Percentiles rank a stretch among this genome's conserved stretches.
phyloP scores from a whole-genome alignment of 176 grass and related monocot species.

The Bonia amplexicaulis region DNA sequence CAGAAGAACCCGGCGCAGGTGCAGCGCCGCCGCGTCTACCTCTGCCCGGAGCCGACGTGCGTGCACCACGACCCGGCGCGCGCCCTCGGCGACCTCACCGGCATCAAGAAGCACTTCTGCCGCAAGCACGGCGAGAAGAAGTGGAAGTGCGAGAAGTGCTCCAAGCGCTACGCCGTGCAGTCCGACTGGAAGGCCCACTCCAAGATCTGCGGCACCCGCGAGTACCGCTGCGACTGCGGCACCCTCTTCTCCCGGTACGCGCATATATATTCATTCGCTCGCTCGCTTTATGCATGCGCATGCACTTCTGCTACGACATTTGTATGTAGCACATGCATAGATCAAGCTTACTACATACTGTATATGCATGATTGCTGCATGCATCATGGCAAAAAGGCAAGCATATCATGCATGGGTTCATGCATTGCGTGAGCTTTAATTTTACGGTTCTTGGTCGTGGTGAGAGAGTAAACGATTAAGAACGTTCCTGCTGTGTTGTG shows the following conservation, averaged over 20 bases:
- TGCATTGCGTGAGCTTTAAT: constrained; percentile 40
- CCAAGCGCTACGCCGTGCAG: constrained; percentile 96
- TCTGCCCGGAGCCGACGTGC: constrained; percentile 91
- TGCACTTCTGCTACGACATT: neutral
- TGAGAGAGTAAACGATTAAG: constrained; percentile 20
- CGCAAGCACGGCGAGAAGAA: constrained; percentile 99
- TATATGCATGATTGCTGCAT: constrained; percentile 32
- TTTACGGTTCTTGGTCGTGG: constrained; percentile 25
- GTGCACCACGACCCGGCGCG: constrained; percentile 93
- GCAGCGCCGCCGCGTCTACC: constrained; percentile 78
- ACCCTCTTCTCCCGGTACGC: constrained; percentile 92
- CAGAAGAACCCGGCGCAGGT: constrained; percentile 75
- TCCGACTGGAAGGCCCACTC: constrained; percentile 99
- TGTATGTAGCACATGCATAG: neutral
- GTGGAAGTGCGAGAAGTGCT: constrained; percentile 99
- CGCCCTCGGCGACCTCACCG: constrained; percentile 92
- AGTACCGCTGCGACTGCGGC: constrained; percentile 98
- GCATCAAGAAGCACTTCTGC: constrained; percentile 99
- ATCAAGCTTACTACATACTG: neutral
- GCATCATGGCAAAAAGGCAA: constrained; percentile 24
- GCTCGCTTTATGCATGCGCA: neutral
- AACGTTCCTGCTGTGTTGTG: constrained; percentile 19
- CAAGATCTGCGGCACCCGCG: constrained; percentile 97
- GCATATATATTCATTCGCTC: neutral
- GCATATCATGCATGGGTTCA: constrained; percentile 46